Evolutionary conservation across 139 green algal species (phyloP).

Genomic region (Eudorina sp.): DNA sequence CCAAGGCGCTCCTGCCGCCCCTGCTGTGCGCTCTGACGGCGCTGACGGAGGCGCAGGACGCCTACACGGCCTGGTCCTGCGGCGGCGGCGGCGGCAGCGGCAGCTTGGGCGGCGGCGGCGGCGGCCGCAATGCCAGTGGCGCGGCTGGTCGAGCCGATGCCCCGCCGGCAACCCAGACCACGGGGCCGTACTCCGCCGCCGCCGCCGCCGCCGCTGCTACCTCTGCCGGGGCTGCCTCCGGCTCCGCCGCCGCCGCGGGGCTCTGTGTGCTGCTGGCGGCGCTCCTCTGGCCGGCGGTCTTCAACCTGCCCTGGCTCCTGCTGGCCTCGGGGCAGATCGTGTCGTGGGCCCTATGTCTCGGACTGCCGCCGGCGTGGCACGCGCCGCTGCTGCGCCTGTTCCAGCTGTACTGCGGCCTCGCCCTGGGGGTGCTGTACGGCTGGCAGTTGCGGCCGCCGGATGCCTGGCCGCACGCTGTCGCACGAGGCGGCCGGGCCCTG

Average conservation of each 20-base stretch:
- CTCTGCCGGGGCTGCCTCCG: not conserved
- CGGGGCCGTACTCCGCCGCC: not conserved
- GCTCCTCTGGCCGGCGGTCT: conserved; percentile 36
- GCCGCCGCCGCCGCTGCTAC: not conserved
- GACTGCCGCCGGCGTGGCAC: not conserved
- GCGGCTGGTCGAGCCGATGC: not conserved
- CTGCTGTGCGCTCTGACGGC: conserved; percentile 7
- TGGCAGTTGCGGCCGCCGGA: not conserved
- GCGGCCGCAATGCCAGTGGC: not conserved
- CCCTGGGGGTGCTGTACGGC: conserved; percentile 10
- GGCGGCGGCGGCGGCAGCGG: no score
- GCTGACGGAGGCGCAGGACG: conserved; percentile 29
- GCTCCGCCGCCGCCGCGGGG: not conserved
- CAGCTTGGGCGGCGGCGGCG: not conserved
- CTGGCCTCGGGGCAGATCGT: not conserved
- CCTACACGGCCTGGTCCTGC: not conserved
- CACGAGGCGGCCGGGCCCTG: not conserved
- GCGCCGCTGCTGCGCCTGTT: conserved; percentile 20
- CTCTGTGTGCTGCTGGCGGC: not conserved
- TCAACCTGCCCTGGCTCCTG: conserved; percentile 42
- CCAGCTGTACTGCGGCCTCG: conserved; percentile 19
- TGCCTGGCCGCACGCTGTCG: not conserved
- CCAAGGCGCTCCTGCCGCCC: conserved; percentile 11
- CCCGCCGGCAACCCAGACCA: not conserved
- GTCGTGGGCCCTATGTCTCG: not conserved